These are phyloP conservation scores for Triticum urartu DNA, from an alignment of 176 grass and related monocot genomes.

Conservation along the genomic window DNA sequence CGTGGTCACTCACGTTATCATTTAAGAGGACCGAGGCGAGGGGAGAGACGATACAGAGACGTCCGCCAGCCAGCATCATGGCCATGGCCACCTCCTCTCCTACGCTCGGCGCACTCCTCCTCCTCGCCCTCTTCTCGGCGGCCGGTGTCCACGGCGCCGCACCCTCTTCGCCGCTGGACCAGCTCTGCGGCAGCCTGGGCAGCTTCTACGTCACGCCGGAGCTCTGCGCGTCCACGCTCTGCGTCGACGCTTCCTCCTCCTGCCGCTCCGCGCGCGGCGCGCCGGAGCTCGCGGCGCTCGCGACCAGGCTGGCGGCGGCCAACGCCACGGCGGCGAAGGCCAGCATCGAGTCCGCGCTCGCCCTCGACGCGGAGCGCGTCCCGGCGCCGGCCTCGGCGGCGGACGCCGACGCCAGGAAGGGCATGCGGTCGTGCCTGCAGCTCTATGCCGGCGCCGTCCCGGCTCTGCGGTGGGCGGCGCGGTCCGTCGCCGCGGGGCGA, in stretches of 20 bases:
- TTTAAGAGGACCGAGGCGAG: background rate
- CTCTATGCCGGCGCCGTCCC: slow-evolving; percentile 42
- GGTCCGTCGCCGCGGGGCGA: slow-evolving; percentile 8
- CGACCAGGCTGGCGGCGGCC: slow-evolving; percentile 12
- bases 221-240: slow-evolving; percentile 35
- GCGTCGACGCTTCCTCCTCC: background rate
- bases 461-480: slow-evolving; percentile 32
- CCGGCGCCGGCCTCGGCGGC: background rate
- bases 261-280: slow-evolving; percentile 33
- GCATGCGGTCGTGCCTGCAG: slow-evolving; percentile 32
- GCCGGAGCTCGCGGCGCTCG: slow-evolving; percentile 37
- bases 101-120: background rate
- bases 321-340: slow-evolving; percentile 32
- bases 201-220: slow-evolving; percentile 46
- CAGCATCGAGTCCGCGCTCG: slow-evolving; percentile 21
- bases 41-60: background rate
- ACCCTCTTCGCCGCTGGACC: background rate
- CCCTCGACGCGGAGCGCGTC: background rate
- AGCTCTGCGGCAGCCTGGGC: slow-evolving; percentile 36
- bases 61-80: background rate
- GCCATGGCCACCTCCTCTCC: background rate
- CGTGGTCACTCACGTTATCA: background rate
- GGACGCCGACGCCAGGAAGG: background rate
- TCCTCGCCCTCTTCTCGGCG: background rate
- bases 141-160: background rate